phyloP scores from a whole-genome alignment of 768 basidiomycete species.

The Crassisporium funariophilum region DNA sequence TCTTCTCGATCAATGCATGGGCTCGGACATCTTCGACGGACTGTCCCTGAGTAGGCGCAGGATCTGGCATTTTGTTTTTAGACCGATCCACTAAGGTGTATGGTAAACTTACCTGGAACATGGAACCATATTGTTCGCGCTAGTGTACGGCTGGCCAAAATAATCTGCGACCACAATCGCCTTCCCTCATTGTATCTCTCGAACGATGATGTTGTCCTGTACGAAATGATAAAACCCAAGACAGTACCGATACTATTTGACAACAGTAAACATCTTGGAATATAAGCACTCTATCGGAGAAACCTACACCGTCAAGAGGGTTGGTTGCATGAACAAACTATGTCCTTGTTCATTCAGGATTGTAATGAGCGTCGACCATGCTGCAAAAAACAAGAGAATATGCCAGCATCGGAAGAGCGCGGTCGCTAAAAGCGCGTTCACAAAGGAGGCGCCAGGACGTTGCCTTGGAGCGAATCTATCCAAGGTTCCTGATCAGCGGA shows the following conservation, averaged over 20 bases:
- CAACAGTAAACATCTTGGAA: neutral
- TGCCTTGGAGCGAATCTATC: conserved; percentile 42
- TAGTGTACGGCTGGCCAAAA: conserved; percentile 55
- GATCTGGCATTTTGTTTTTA: conserved; percentile 19
- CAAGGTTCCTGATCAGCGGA: neutral
- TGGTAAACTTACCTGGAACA: conserved; percentile 47
- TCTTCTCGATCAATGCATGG: conserved; percentile 63
- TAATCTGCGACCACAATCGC: conserved; percentile 69
- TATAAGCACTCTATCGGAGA: neutral
- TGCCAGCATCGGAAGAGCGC: conserved; percentile 65
- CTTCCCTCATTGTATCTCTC: conserved; percentile 80
- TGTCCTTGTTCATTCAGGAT: conserved; percentile 51
- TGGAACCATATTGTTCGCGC: conserved; percentile 71
- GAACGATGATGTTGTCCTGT: conserved; percentile 71
- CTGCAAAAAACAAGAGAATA: conserved; percentile 63
- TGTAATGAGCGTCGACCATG: conserved; percentile 60
- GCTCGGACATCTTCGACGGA: conserved; percentile 37
- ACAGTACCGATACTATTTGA: conserved; percentile 56
- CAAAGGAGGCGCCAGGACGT: conserved; percentile 37
- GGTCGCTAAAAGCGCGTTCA: conserved; percentile 46
- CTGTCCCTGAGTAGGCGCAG: conserved; percentile 18
- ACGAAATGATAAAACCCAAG: conserved; percentile 74
- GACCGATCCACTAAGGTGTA: neutral
- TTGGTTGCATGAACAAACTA: conserved; percentile 44
- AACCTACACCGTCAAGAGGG: conserved; percentile 70